These are phyloP conservation scores for Bipolaris cookei DNA, from an alignment of 2,329 filamentous ascomycete genomes.

Conservation along the genomic window DNA sequence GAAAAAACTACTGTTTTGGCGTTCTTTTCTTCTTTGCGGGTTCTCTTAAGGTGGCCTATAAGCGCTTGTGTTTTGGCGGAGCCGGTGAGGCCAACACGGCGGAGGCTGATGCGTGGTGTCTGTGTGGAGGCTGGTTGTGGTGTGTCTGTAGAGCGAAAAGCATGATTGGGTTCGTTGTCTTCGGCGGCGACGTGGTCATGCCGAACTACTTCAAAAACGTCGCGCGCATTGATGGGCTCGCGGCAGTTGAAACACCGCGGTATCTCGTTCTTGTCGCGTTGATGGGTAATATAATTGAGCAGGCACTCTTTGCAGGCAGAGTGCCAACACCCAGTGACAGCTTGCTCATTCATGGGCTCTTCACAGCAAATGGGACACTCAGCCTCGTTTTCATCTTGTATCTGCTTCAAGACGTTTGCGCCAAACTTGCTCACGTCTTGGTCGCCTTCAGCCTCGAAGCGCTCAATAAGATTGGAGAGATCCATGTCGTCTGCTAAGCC, in stretches of 20 bases:
- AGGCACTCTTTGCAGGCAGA: slow-evolving; percentile 94
- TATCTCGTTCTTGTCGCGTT: slow-evolving; percentile 74
- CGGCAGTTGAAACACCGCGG: slow-evolving; percentile 92
- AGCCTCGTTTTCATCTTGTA: slow-evolving; percentile 83
- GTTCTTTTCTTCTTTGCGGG: slow-evolving; percentile 68
- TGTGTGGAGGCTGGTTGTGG: slow-evolving; percentile 26
- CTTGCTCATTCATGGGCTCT: slow-evolving; percentile 93
- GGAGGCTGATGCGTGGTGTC: slow-evolving; percentile 63
- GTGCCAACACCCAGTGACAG: slow-evolving; percentile 97
- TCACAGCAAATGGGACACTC: slow-evolving; percentile 96
- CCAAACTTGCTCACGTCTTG: slow-evolving; percentile 76
- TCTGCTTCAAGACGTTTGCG: slow-evolving; percentile 85
- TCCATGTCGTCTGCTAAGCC: slow-evolving; percentile 97
- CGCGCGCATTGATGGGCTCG: slow-evolving; percentile 77
- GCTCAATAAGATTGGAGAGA: slow-evolving; percentile 80
- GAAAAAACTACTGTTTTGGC: slow-evolving; percentile 94
- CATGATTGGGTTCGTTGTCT: slow-evolving; percentile 50
- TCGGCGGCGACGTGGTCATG: slow-evolving; percentile 66
- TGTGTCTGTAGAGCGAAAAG: slow-evolving; percentile 38
- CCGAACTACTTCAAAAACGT: slow-evolving; percentile 90
- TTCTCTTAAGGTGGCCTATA: slow-evolving; percentile 72
- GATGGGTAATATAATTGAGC: slow-evolving; percentile 87
- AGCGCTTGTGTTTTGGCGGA: slow-evolving; percentile 89
- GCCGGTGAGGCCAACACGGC: slow-evolving; percentile 69
- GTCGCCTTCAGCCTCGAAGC: slow-evolving; percentile 71